These are phyloP conservation scores for Acanthamoeba healyi DNA, from an alignment of 208 protist genomes.

Conservation along the genomic window DNA sequence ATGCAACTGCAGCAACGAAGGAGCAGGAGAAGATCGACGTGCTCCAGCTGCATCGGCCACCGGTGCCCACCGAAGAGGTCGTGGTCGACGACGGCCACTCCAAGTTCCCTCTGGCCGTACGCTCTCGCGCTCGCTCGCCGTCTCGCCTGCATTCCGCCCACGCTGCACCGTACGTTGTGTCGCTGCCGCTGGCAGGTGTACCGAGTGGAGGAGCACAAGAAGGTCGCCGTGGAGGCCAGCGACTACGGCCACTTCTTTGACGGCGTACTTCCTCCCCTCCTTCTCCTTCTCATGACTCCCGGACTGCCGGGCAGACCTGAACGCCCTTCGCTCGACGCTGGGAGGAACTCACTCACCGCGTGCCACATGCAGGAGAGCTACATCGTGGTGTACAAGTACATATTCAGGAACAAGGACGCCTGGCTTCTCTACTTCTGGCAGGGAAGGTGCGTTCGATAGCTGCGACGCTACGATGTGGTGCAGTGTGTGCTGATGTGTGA, in stretches of 20 bases:
- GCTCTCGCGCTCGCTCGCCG: background rate
- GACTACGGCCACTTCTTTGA: background rate
- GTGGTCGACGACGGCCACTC: background rate
- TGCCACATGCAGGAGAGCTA: conserved; percentile 56
- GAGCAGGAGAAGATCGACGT: background rate
- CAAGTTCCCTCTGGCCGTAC: background rate
- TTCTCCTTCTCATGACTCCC: background rate
- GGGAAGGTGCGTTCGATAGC: too few species aligned
- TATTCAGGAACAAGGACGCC: background rate
- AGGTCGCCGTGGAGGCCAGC: background rate
- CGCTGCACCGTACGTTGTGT: too few species aligned
- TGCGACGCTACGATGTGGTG: too few species aligned
- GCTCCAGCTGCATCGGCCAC: background rate
- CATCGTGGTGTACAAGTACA: conserved; percentile 73
- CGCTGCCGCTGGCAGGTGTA: too few species aligned
- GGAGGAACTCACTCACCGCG: too few species aligned
- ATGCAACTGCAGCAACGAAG: background rate
- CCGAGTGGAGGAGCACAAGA: background rate
- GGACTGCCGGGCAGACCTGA: too few species aligned
- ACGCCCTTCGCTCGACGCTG: background rate
- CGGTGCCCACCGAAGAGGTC: background rate
- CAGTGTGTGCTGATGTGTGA: too few species aligned
- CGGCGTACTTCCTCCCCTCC: background rate
- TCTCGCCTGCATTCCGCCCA: too few species aligned
- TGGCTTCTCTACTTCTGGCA: conserved; percentile 77